phyloP scores from a whole-genome alignment of 768 basidiomycete genomes.

The Termitomyces titanicus region DNA sequence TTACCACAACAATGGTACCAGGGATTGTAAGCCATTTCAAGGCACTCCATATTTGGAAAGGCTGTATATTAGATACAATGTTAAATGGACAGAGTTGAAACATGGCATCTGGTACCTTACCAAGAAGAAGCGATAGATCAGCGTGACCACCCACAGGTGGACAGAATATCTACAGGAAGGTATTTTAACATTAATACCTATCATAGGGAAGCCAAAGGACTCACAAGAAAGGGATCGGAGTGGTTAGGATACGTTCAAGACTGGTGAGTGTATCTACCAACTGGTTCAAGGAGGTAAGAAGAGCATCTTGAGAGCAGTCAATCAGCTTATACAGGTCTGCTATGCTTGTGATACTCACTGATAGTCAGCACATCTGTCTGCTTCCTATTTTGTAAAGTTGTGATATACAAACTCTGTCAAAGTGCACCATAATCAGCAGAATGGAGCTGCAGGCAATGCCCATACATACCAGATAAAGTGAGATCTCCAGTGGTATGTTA shows the following conservation, averaged over 20 bases:
- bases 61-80: constrained; percentile 32
- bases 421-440: not conserved
- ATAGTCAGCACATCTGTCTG: constrained; percentile 55
- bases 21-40: constrained; percentile 66
- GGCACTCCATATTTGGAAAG: constrained; percentile 57
- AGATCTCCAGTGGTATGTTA: constrained; percentile 68
- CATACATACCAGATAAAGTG: constrained; percentile 55
- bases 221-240: constrained; percentile 74
- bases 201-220: constrained; percentile 13
- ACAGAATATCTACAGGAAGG: constrained; percentile 48
- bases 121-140: constrained; percentile 57
- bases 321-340: not conserved
- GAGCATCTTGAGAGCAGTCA: constrained; percentile 30
- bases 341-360: constrained; percentile 35
- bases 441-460: not conserved
- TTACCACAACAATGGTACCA: constrained; percentile 48
- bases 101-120: constrained; percentile 29
- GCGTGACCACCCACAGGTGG: constrained; percentile 67
- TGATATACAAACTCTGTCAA: constrained; percentile 63
- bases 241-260: constrained; percentile 69
- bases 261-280: constrained; percentile 66
- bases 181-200: not conserved
- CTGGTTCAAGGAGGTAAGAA: constrained; percentile 46
- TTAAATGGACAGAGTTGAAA: not conserved
- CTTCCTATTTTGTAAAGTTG: constrained; percentile 54